These are phyloP conservation scores for Hyaloscypha hepaticicola DNA, from an alignment of 495 filamentous ascomycete genomes.

Conservation along the genomic window DNA sequence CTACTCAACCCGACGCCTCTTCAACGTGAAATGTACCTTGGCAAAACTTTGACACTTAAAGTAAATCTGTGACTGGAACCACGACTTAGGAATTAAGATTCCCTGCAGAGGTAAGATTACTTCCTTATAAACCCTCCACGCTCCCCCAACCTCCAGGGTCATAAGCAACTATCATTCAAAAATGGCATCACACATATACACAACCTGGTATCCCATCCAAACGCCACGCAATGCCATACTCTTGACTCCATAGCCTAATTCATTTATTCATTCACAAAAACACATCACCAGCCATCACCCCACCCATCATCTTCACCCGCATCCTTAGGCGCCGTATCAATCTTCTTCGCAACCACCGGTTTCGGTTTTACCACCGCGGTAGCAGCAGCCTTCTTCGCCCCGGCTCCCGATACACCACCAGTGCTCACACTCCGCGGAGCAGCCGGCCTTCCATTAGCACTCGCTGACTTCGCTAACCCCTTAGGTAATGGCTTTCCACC, in stretches of 20 bases:
- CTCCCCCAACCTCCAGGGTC: too few species aligned
- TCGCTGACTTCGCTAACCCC: constrained; percentile 60
- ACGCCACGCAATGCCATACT: constrained; percentile 7
- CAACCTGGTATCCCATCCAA: not conserved
- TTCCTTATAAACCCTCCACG: too few species aligned
- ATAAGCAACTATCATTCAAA: not conserved
- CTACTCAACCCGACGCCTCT: too few species aligned
- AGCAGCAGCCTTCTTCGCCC: constrained; percentile 41
- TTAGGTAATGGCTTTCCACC: constrained; percentile 69
- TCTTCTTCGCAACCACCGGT: constrained; percentile 45
- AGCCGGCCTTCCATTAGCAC: constrained; percentile 31
- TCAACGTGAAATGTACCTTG: too few species aligned
- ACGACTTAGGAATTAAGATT: too few species aligned
- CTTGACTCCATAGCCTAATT: not conserved
- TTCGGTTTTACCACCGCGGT: constrained; percentile 38
- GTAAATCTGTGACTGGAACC: too few species aligned
- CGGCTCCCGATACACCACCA: constrained; percentile 32
- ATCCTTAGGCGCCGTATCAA: constrained; percentile 55
- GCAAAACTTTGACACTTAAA: too few species aligned
- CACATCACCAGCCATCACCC: constrained; percentile 65
- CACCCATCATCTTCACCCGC: constrained; percentile 60
- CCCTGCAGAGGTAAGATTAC: too few species aligned
- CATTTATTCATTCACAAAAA: not conserved
- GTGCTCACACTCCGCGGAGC: constrained; percentile 37
- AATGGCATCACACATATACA: not conserved